Conservation (phyloP, 768 basidiomycete species). For the Phaeotremella fagi region DNA sequence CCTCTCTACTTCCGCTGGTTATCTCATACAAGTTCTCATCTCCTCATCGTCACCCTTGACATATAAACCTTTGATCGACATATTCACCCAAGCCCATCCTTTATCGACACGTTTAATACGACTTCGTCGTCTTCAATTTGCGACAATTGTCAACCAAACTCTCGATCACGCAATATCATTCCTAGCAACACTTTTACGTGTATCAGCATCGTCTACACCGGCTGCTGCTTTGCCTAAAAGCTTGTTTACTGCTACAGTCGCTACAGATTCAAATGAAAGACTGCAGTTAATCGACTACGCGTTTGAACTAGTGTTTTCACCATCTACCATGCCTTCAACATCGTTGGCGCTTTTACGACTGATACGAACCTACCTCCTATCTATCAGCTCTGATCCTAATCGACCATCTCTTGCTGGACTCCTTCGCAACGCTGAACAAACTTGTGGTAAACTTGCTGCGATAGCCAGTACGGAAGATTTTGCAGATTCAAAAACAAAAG, state of each 20-base stretch:
- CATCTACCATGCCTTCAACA: conserved; percentile 13
- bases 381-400: conserved; percentile 14
- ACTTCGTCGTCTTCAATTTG: conserved; percentile 16
- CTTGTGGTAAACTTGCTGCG: conserved; percentile 12
- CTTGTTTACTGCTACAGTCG: conserved; percentile 13
- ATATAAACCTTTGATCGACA: conserved; percentile 71
- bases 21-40: conserved; percentile 65
- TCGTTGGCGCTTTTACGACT: conserved; percentile 14
- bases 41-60: conserved; percentile 71
- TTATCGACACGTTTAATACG: conserved; percentile 57
- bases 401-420: conserved; percentile 33
- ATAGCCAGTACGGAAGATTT: conserved; percentile 35
- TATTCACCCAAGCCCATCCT: conserved; percentile 61
- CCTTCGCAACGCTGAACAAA: conserved; percentile 18
- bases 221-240: conserved; percentile 21
- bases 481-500: conserved; percentile 58
- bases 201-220: conserved; percentile 7
- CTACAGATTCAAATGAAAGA: conserved; percentile 9
- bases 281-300: conserved; percentile 24
- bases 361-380: conserved; percentile 25
- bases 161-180: conserved; percentile 20
- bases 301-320: conserved; percentile 15
- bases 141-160: conserved; percentile 17
- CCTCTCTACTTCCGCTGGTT: conserved; percentile 16
- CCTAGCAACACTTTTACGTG: conserved; percentile 24